Conservation (phyloP, 164 flowering plant species). For the Malania oleifera region DNA sequence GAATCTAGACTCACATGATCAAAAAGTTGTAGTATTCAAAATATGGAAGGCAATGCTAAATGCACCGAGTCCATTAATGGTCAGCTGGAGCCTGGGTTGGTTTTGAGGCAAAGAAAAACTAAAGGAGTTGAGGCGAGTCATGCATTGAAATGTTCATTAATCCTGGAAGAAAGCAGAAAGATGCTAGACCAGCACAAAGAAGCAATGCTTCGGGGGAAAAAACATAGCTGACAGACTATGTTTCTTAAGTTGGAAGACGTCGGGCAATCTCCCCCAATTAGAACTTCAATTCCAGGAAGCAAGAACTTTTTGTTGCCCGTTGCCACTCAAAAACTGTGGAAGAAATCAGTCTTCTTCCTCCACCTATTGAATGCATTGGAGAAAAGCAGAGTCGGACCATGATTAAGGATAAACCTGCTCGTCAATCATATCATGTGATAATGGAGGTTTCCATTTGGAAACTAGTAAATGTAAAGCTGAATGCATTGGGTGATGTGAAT, state of each 20-base stretch:
- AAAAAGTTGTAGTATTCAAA: not conserved
- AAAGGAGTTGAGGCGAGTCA: not conserved
- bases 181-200: not conserved
- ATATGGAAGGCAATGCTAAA: not conserved
- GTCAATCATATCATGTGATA: not conserved
- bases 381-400: not conserved
- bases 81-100: not conserved
- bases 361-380: not conserved
- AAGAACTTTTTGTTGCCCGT: not conserved
- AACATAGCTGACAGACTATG: not conserved
- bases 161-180: not conserved
- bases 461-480: not conserved
- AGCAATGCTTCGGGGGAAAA: constrained; percentile 5
- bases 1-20: no score
- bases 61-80: not conserved
- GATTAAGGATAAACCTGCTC: not conserved
- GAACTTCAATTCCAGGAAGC: not conserved
- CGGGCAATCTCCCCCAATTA: not conserved
- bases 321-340: not conserved
- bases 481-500: not conserved
- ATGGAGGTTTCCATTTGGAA: not conserved
- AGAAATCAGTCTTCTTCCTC: not conserved
- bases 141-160: not conserved
- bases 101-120: not conserved
- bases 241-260: not conserved